Evolutionary conservation across 192 early-diverging fungal species (phyloP).

Genomic region (Gryganskiella cystojenkinii): DNA sequence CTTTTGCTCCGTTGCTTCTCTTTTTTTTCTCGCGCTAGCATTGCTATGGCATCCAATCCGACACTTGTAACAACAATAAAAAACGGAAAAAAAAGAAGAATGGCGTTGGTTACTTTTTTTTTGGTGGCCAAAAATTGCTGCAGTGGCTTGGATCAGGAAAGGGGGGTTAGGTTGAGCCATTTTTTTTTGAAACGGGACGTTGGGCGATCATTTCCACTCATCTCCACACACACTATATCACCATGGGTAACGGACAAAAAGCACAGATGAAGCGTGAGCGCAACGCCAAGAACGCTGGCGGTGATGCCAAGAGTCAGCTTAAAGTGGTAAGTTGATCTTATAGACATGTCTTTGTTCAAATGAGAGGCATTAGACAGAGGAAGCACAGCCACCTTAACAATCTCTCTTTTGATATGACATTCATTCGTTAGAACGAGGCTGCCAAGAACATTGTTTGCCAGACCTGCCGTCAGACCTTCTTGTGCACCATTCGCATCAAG

Average conservation of each 20-base stretch:
- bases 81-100: not conserved
- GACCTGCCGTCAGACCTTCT: conserved; percentile 83
- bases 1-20: not conserved
- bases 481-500: conserved; percentile 81
- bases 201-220: not conserved
- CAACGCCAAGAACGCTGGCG: conserved; percentile 62
- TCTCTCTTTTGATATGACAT: not conserved
- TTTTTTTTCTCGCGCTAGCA: not conserved
- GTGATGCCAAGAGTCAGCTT: conserved; percentile 66
- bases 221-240: not conserved
- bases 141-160: too few relatives aligned
- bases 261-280: conserved; percentile 78
- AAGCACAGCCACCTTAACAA: not conserved
- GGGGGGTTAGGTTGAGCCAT: too few relatives aligned
- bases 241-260: conserved; percentile 63
- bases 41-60: too few relatives aligned
- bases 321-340: conserved; percentile 61
- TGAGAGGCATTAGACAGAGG: not conserved
- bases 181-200: too few relatives aligned
- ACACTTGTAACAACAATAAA: not conserved
- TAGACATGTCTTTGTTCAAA: not conserved
- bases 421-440: conserved; percentile 73
- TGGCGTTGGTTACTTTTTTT: not conserved
- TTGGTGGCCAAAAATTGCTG: not conserved
- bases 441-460: conserved; percentile 85